Evolutionary conservation across 1,284 basidiomycete species (phyloP).

Genomic region (Acaromyces ingoldii): DNA sequence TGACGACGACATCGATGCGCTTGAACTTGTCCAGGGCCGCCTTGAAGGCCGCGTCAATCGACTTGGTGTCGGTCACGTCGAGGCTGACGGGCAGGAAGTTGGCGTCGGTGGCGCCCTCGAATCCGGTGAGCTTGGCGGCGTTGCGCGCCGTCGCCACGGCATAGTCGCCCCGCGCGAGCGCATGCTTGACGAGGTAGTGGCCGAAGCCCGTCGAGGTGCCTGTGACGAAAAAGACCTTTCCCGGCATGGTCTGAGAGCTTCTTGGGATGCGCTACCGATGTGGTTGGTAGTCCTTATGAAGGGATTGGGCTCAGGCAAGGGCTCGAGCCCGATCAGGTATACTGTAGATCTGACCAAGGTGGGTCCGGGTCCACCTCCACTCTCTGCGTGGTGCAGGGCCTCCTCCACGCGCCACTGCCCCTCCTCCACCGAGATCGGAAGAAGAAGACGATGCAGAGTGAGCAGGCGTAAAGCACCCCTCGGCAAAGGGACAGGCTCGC

Average conservation of each 20-base stretch:
- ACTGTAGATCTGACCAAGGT: too few species aligned
- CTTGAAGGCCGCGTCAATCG: conserved; percentile 51
- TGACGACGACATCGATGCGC: conserved; percentile 54
- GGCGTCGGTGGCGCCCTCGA: conserved; percentile 14
- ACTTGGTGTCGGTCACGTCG: conserved; percentile 43
- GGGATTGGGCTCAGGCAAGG: too few species aligned
- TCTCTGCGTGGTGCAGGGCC: too few species aligned
- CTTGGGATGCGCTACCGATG: too few species aligned
- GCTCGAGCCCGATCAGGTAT: too few species aligned
- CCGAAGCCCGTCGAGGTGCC: conserved; percentile 53
- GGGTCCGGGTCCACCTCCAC: too few species aligned
- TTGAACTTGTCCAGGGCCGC: conserved; percentile 49
- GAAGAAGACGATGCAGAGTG: too few species aligned
- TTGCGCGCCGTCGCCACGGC: conserved; percentile 42
- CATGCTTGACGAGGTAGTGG: conserved; percentile 70
- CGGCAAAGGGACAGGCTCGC: too few species aligned
- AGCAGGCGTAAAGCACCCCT: too few species aligned
- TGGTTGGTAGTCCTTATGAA: too few species aligned
- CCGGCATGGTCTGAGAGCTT: conserved; percentile 18
- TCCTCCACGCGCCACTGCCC: too few species aligned
- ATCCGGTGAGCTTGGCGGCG: conserved; percentile 18
- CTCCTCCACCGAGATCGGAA: too few species aligned
- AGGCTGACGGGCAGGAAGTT: conserved; percentile 22
- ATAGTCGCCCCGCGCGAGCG: conserved; percentile 49
- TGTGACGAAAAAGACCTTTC: conserved; percentile 46